These are phyloP conservation scores for Prinsepia uniflora DNA, from an alignment of 306 rosid species.

Conservation along the genomic window DNA sequence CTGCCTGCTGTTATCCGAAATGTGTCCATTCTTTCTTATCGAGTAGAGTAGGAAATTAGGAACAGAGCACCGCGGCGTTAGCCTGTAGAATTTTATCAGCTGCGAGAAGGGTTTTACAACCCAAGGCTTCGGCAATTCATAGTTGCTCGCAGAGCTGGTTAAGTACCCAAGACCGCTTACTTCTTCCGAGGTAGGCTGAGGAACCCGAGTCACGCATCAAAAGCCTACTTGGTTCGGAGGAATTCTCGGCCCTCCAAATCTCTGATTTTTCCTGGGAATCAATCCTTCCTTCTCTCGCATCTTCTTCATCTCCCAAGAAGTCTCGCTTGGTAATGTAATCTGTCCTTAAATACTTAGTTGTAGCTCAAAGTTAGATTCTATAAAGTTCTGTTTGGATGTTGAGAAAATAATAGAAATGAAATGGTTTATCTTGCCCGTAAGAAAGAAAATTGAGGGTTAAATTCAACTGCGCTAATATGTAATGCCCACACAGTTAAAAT, in stretches of 20 bases:
- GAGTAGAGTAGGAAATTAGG: not conserved
- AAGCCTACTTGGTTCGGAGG: constrained; percentile 29
- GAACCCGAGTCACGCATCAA: constrained; percentile 39
- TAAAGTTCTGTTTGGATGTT: not conserved
- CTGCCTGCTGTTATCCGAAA: not conserved
- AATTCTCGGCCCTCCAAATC: constrained; percentile 23
- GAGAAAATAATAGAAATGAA: not conserved
- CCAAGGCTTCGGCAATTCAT: not conserved
- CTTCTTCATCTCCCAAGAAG: constrained; percentile 43
- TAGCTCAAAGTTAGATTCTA: not conserved
- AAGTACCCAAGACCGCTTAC: constrained; percentile 16
- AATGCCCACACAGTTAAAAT: not conserved
- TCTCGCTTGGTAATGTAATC: constrained; percentile 41
- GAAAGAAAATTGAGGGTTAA: not conserved
- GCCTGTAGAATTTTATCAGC: constrained; percentile 32
- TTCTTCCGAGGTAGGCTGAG: constrained; percentile 37
- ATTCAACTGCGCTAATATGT: not conserved
- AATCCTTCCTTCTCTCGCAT: constrained; percentile 35
- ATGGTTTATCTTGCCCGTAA: not conserved
- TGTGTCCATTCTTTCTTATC: not conserved
- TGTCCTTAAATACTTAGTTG: not conserved
- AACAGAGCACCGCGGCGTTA: constrained; percentile 32
- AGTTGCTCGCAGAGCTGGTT: constrained; percentile 16
- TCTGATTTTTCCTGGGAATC: constrained; percentile 36
- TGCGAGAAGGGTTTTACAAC: constrained; percentile 12